phyloP scores from a whole-genome alignment of 1,284 basidiomycete genomes.

The Takashimella tepidaria region DNA sequence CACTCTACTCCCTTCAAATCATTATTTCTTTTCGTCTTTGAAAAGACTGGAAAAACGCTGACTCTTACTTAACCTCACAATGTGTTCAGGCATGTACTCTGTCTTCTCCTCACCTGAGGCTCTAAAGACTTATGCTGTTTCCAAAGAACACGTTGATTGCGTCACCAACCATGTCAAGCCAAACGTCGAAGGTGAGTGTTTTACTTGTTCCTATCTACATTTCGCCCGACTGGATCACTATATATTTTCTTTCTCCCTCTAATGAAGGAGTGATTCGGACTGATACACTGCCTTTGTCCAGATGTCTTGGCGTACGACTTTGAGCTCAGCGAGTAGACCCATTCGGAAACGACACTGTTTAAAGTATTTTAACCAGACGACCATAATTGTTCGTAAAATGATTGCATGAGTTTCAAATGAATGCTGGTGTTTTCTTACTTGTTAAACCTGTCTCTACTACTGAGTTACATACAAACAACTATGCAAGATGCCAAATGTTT shows the following conservation, averaged over 20 bases:
- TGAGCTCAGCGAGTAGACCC: constrained; percentile 36
- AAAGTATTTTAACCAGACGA: no score
- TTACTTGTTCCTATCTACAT: neutral
- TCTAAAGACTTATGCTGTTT: constrained; percentile 43
- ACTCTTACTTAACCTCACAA: neutral
- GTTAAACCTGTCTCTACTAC: no score
- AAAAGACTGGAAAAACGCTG: no score
- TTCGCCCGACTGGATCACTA: constrained; percentile 2
- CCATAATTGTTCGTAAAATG: no score
- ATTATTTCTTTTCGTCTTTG: no score
- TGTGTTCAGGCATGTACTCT: constrained; percentile 39
- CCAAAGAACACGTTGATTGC: constrained; percentile 38
- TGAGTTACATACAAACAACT: no score
- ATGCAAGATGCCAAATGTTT: no score
- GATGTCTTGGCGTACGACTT: constrained; percentile 48
- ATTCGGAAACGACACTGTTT: no score
- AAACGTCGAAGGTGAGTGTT: constrained; percentile 39
- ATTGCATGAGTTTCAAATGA: no score
- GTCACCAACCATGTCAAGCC: constrained; percentile 49
- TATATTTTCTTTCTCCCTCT: neutral
- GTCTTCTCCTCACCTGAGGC: constrained; percentile 36
- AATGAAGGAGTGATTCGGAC: neutral
- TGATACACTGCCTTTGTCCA: no score
- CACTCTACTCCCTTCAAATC: neutral
- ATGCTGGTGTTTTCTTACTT: no score